Conservation (phyloP, 139 green algal species). For the Coccomyxa sp. region DNA sequence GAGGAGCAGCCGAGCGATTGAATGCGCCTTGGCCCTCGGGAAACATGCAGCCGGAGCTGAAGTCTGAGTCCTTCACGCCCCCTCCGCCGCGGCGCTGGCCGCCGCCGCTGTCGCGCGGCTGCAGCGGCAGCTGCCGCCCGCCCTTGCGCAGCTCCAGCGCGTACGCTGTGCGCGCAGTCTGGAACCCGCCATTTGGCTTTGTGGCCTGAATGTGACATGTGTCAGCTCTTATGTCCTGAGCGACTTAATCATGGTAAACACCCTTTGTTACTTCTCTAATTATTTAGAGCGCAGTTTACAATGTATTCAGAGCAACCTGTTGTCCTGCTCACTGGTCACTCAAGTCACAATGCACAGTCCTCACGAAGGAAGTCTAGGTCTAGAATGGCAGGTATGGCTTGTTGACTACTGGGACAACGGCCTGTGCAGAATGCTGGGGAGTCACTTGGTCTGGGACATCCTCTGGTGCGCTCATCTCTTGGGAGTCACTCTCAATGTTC, state of each 20-base stretch:
- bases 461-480: too few relatives aligned
- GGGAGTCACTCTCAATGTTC: too few relatives aligned
- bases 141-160: conserved; percentile 39
- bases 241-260: background rate
- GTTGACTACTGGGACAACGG: too few relatives aligned
- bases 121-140: conserved; percentile 23
- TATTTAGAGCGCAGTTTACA: too few relatives aligned
- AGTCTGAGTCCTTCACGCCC: background rate
- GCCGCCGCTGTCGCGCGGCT: background rate
- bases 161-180: conserved; percentile 29
- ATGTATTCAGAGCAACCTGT: too few relatives aligned
- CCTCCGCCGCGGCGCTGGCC: background rate
- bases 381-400: too few relatives aligned
- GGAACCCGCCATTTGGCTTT: conserved; percentile 26
- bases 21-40: background rate
- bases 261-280: too few relatives aligned
- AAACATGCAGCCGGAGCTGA: conserved; percentile 7
- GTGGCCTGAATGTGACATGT: background rate
- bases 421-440: too few relatives aligned
- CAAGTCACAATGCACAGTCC: too few relatives aligned
- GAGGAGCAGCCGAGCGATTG: background rate
- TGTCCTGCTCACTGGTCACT: too few relatives aligned
- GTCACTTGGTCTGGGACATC: too few relatives aligned
- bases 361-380: too few relatives aligned
- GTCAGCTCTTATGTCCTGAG: background rate